Percentiles rank a stretch among this genome's conserved stretches.
phyloP scores from a whole-genome alignment of 2,329 filamentous ascomycete genomes.

The Venturia pyrina region DNA sequence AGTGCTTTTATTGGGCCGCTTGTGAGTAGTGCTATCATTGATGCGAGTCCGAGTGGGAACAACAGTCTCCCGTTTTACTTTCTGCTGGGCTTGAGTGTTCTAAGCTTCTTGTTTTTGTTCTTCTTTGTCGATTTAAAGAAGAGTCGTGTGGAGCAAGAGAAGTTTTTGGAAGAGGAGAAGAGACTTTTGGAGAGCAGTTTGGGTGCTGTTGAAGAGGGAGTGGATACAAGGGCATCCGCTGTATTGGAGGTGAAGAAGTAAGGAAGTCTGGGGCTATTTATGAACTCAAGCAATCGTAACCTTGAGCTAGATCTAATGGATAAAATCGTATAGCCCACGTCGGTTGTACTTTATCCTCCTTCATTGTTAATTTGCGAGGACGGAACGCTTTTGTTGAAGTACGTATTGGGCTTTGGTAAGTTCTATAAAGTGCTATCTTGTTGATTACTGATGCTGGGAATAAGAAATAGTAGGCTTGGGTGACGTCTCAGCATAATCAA shows the following conservation, averaged over 20 bases:
- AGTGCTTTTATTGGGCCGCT: slow-evolving; percentile 59
- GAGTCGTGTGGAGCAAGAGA: slow-evolving; percentile 49
- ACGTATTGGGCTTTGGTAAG: too few species aligned
- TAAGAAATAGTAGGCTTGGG: too few species aligned
- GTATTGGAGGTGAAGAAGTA: not conserved
- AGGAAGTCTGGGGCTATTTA: not conserved
- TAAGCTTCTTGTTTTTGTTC: slow-evolving; percentile 44
- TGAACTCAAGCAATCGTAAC: too few species aligned
- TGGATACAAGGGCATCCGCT: not conserved
- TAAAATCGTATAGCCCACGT: too few species aligned
- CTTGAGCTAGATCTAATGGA: too few species aligned
- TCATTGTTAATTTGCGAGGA: too few species aligned
- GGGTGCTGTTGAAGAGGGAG: not conserved
- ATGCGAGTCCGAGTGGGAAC: slow-evolving; percentile 45
- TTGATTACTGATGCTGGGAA: too few species aligned
- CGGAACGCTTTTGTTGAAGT: too few species aligned
- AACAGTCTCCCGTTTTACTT: slow-evolving; percentile 58
- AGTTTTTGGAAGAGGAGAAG: slow-evolving; percentile 36
- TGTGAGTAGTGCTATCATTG: slow-evolving; percentile 60
- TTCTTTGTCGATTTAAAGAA: slow-evolving; percentile 51
- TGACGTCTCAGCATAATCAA: too few species aligned
- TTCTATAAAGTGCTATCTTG: too few species aligned
- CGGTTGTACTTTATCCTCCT: too few species aligned
- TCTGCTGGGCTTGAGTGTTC: slow-evolving; percentile 47
- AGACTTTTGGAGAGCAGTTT: slow-evolving; percentile 13